Evolutionary conservation across 371 early-diverging fungal species (phyloP).

Genomic region (Mortierella sp.): DNA sequence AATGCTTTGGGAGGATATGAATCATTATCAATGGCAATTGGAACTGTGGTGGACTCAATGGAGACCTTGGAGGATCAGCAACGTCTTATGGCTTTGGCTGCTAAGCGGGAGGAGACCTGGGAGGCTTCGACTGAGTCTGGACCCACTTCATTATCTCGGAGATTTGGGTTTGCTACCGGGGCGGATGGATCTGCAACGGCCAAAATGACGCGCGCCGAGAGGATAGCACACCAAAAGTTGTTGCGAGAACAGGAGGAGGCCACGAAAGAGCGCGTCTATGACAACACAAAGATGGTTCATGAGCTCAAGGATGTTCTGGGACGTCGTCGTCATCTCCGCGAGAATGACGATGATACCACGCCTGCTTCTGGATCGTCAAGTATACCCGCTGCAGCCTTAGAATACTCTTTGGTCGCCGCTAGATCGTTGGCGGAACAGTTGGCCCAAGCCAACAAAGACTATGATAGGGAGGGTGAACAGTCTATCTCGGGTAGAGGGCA

Average conservation of each 20-base stretch:
- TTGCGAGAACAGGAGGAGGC: constrained; percentile 66
- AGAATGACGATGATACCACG: constrained; percentile 31
- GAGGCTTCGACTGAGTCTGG: constrained; percentile 59
- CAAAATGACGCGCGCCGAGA: constrained; percentile 70
- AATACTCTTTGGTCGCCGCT: constrained; percentile 5
- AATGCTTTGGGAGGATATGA: background rate
- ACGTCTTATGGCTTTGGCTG: constrained; percentile 41
- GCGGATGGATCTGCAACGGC: constrained; percentile 17
- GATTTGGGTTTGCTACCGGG: background rate
- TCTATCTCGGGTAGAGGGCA: background rate
- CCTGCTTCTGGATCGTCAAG: background rate
- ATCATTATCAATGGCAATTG: background rate
- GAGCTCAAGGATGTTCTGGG: constrained; percentile 75
- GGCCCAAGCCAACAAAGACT: background rate
- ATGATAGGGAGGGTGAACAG: background rate
- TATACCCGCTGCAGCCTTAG: background rate
- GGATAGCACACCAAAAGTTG: constrained; percentile 69
- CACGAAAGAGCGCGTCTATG: constrained; percentile 30
- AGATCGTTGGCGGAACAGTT: constrained; percentile 3
- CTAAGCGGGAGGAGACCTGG: constrained; percentile 58
- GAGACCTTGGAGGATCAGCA: constrained; percentile 57
- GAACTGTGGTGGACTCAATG: constrained; percentile 43
- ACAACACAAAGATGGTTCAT: constrained; percentile 66
- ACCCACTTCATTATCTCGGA: background rate
- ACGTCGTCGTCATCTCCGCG: constrained; percentile 59